Base-by-base conservation (phyloP, 768 basidiomycete genomes). In the Neoboletus subvelutipes region DNA sequence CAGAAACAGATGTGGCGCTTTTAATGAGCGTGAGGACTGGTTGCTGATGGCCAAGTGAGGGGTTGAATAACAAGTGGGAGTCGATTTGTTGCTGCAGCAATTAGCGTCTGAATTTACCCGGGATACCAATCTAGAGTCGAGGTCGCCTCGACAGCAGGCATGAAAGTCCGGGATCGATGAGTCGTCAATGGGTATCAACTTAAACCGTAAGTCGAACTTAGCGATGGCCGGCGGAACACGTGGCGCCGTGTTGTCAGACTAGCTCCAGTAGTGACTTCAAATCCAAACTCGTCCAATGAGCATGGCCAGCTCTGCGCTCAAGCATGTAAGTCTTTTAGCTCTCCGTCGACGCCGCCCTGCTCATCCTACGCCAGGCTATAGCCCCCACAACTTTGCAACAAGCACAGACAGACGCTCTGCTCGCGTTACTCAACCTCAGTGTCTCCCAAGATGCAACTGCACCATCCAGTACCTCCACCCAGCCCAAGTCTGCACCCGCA, bases 381-480 rank as follows among this genome's bases (percentile, higher is more conserved):
- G 67, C 81, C 10, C 68, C 81, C 41, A 69, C 77, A 45, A 90
- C 92, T 3, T 80, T 99, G 46, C 93, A 97, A 65, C 87, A 93
- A 70, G 82, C 87, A 4, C 97, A 98, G 75, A 94, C 93, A 15
- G 79, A 82, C 60, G 89, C 94, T 3, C 78, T 99, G 37, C 82
- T 95, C 28, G 81, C 87, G 15, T 77, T 99, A 29, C 85, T 99
- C 62, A 95, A 92, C 71, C 83, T 98, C 63, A 93, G 94, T 70
- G 1, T 26, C 33, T 28, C 58, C 29, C 62, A 61, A 37, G 78
- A 83, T 39, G 76, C 87, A 15, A 62, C 71, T 5, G 55, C 45
- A 7, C 22, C 43, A 1, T 48, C 67, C 34, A 18, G 42, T 36
- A 17, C 50, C 24, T 33, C 63, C 24, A 43, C 50, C 29, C 62